Base-by-base conservation (phyloP, 306 rosid genomes). In the Mimosa pudica region DNA sequence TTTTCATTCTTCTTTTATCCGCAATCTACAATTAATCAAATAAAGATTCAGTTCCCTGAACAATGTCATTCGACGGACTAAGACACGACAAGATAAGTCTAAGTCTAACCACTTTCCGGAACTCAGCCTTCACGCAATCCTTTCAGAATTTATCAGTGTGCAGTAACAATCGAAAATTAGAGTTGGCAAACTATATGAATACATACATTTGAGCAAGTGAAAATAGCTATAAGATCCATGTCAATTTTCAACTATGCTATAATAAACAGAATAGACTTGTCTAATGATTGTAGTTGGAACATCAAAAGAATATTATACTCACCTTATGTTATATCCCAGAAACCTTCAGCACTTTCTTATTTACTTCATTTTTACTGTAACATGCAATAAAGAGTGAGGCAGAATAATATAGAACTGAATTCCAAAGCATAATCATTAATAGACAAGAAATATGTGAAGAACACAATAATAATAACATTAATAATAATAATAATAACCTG, bases 291-390 rank as follows among this genome's bases (percentile, higher is more conserved):
- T 77, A 82, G n/a, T 66, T 18, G 30, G 33, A 69, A 42, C 42
- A 42, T 54, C 38, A 54, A 81, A 57, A 47, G 66, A 78, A 83
- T 45, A 62, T 63, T 69, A 17, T 5, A 16, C 52, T 38, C 84
- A 96, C 99, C 98, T 96, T 96, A 90, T 96, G 99, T 78, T 96
- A 98, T 84, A 90, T 88, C 75, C 97, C 93, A 74, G 99, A 98
- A 85, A 96, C 97, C 89, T 96, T 96, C 67, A 96, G 93, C 76
- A 96, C 99, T 63, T 92, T 90, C 89, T 96, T 96, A 81, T 96
- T 96, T 74, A 96, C 98, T 87, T 82, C 99, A 84, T 98, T 84
- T 88, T 93, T 96, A 61, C 99, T 96, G 90, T 88, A 89, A 73
- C 20, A 76, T 49, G 82, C 63, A 77, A 68, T 4, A 36, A 58